phyloP scores from a whole-genome alignment of 2,329 filamentous ascomycete species.

The Fusarium xyrophilum region DNA sequence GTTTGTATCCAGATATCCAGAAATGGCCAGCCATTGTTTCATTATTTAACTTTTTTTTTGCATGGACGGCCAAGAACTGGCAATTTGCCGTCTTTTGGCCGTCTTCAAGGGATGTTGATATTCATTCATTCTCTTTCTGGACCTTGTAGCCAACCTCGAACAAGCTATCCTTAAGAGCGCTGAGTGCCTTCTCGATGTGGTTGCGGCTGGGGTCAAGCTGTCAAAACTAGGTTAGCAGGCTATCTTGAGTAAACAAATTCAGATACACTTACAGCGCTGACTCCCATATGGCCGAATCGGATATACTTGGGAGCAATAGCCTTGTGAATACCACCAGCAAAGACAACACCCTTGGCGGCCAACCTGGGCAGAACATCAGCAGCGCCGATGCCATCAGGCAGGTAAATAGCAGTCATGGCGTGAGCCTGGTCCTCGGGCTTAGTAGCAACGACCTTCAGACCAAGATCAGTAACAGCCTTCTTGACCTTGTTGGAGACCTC shows the following conservation, averaged over 20 bases:
- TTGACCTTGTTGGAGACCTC: slow-evolving; percentile 86
- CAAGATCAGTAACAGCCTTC: slow-evolving; percentile 78
- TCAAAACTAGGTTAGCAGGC: slow-evolving; percentile 30
- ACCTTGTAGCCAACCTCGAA: slow-evolving; percentile 72
- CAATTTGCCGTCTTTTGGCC: neutral
- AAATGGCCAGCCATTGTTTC: slow-evolving; percentile 23
- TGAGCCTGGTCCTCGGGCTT: slow-evolving; percentile 93
- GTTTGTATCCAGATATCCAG: slow-evolving; percentile 19
- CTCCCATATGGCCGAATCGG: slow-evolving; percentile 97
- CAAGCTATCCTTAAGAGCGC: slow-evolving; percentile 77
- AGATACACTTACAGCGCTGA: slow-evolving; percentile 72
- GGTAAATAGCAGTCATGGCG: slow-evolving; percentile 96
- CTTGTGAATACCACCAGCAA: slow-evolving; percentile 95
- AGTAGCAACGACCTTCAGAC: slow-evolving; percentile 83
- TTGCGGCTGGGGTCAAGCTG: slow-evolving; percentile 76
- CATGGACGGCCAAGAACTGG: neutral
- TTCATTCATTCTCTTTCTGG: slow-evolving; percentile 6
- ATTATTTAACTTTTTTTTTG: slow-evolving; percentile 13
- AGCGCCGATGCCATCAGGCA: slow-evolving; percentile 82
- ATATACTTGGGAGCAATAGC: slow-evolving; percentile 94
- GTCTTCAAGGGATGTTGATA: neutral
- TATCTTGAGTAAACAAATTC: neutral
- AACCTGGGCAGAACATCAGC: slow-evolving; percentile 86
- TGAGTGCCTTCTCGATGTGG: slow-evolving; percentile 85
- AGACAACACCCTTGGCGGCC: slow-evolving; percentile 86